phyloP scores from a whole-genome alignment of 371 early-diverging fungal species.

The Neoconidiobolus thromboides region DNA sequence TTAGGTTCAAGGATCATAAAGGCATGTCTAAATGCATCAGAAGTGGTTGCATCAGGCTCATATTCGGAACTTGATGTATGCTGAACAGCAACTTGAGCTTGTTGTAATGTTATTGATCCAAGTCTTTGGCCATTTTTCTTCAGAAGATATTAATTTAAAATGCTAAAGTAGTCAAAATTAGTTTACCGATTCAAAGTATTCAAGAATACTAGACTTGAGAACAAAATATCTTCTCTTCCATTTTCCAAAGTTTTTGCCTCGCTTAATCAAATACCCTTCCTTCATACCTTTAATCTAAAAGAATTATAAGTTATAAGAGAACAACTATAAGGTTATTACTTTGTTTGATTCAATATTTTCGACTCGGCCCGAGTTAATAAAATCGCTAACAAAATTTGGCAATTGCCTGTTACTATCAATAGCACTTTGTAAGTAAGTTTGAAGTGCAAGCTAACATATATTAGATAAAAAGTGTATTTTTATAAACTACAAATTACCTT shows the following conservation, averaged over 20 bases:
- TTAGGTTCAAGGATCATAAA: slow-evolving; percentile 51
- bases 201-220: slow-evolving; percentile 30
- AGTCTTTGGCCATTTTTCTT: slow-evolving; percentile 30
- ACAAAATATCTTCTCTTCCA: slow-evolving; percentile 64
- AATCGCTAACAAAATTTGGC: too few relatives aligned
- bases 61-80: too few relatives aligned
- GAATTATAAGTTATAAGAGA: too few relatives aligned
- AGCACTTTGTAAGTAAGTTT: too few relatives aligned
- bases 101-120: slow-evolving; percentile 23
- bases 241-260: slow-evolving; percentile 67
- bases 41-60: too few relatives aligned
- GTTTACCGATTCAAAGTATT: slow-evolving; percentile 48
- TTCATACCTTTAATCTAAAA: not conserved
- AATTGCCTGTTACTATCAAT: too few relatives aligned
- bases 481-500: too few relatives aligned
- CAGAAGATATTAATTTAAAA: not conserved
- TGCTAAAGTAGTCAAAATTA: not conserved
- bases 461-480: too few relatives aligned
- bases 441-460: too few relatives aligned
- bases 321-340: too few relatives aligned
- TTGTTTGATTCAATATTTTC: too few relatives aligned
- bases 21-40: slow-evolving; percentile 29
- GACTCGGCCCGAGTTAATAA: too few relatives aligned
- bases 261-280: slow-evolving; percentile 19
- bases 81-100: slow-evolving; percentile 19